phyloP scores from a whole-genome alignment of 768 basidiomycete species.

The Mycena galericulata region DNA sequence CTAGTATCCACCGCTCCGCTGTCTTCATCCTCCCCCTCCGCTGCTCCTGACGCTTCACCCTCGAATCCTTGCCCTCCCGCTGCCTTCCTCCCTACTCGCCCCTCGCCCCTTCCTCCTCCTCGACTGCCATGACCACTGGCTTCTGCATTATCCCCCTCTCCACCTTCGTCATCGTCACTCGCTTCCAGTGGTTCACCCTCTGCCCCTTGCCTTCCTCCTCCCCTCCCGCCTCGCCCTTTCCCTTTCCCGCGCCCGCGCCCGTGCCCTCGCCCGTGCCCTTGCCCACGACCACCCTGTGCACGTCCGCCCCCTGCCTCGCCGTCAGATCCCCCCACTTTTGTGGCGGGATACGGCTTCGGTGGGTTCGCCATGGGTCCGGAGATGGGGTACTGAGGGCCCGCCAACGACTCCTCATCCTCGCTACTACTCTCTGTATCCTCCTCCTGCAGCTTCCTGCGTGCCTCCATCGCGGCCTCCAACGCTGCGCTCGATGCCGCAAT shows the following conservation, averaged over 20 bases:
- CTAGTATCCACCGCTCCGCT: background rate
- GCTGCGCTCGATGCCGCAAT: background rate
- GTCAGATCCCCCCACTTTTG: too few species aligned
- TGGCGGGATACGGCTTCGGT: background rate
- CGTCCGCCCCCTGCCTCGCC: too few species aligned
- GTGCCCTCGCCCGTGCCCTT: background rate
- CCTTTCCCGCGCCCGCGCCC: too few species aligned
- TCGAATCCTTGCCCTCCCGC: background rate
- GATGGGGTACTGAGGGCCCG: too few species aligned
- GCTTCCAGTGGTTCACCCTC: too few species aligned
- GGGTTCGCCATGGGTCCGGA: conserved; percentile 10
- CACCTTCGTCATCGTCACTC: too few species aligned
- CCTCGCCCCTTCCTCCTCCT: background rate
- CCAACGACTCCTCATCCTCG: background rate
- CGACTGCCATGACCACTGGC: too few species aligned
- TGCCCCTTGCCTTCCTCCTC: too few species aligned
- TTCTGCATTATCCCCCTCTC: too few species aligned
- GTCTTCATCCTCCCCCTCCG: background rate
- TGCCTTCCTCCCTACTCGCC: background rate
- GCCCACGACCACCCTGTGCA: too few species aligned
- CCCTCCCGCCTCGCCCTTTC: too few species aligned
- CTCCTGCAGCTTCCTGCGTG: background rate
- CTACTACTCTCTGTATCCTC: background rate
- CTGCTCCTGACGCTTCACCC: too few species aligned
- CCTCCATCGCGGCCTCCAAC: background rate